Conservation (phyloP, 1,284 basidiomycete species). For the Trametes polyzona region DNA sequence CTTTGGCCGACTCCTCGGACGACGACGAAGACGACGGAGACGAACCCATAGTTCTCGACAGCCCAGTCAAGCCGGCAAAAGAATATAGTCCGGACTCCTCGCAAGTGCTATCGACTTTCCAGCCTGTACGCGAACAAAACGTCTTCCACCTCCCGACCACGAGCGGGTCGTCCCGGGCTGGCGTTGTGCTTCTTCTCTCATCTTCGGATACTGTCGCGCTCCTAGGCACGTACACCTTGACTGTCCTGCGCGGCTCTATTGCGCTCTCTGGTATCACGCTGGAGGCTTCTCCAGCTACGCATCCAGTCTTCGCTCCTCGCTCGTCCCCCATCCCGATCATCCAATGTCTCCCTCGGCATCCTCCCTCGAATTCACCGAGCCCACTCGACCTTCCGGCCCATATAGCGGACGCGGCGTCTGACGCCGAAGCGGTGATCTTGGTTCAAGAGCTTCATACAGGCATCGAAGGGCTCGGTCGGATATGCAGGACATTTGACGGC, state of each 20-base stretch:
- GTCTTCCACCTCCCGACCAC: slow-evolving; percentile 43
- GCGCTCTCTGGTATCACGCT: slow-evolving; percentile 54
- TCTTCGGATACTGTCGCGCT: slow-evolving; percentile 57
- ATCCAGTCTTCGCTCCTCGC: slow-evolving; percentile 66
- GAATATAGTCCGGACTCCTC: slow-evolving; percentile 2
- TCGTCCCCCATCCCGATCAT: slow-evolving; percentile 69
- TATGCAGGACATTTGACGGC: slow-evolving; percentile 64
- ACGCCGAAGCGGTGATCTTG: slow-evolving; percentile 47
- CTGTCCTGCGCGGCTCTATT: slow-evolving; percentile 59
- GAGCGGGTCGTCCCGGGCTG: slow-evolving; percentile 26
- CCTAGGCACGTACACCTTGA: slow-evolving; percentile 58
- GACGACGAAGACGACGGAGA: slow-evolving; percentile 44
- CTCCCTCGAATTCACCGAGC: neutral
- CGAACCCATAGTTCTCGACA: slow-evolving; percentile 18
- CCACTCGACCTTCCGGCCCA: slow-evolving; percentile 7
- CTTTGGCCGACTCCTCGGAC: slow-evolving; percentile 54
- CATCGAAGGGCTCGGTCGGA: slow-evolving; percentile 63
- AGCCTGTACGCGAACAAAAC: slow-evolving; percentile 47
- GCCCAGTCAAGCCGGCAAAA: neutral
- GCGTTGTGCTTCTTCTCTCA: slow-evolving; percentile 47
- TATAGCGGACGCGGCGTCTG: slow-evolving; percentile 11
- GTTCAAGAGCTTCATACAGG: slow-evolving; percentile 58
- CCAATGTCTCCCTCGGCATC: slow-evolving; percentile 32
- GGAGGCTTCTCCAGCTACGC: slow-evolving; percentile 40
- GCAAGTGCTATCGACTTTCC: slow-evolving; percentile 47